phyloP scores from a whole-genome alignment of 2,329 filamentous ascomycete genomes.

The Geosmithia morbida region DNA sequence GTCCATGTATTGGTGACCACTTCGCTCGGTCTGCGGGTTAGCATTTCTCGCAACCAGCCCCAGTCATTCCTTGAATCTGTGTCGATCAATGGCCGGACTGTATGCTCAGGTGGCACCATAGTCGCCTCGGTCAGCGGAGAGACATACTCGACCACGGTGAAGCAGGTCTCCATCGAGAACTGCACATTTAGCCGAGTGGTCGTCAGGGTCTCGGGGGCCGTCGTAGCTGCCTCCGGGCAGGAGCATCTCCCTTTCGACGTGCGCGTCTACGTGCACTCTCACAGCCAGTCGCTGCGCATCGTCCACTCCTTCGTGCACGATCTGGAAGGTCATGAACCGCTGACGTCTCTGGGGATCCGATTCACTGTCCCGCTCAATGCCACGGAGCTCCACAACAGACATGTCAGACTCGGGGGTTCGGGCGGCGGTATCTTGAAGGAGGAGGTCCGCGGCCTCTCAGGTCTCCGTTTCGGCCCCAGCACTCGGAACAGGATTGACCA shows the following conservation, averaged over 20 bases:
- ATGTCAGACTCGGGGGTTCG: constrained; percentile 38
- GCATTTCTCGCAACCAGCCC: constrained; percentile 26
- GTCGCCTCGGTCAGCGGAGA: constrained; percentile 25
- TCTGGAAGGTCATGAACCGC: constrained; percentile 27
- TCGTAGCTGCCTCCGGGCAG: constrained; percentile 11
- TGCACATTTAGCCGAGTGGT: constrained; percentile 23
- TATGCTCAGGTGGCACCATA: constrained; percentile 32
- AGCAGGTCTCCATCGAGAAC: constrained; percentile 29
- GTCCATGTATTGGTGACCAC: constrained; percentile 22
- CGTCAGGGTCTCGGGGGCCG: constrained; percentile 21
- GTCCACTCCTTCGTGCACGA: constrained; percentile 42
- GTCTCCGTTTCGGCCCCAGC: constrained; percentile 38
- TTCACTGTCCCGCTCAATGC: constrained; percentile 37
- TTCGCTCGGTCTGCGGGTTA: constrained; percentile 23
- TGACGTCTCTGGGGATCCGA: constrained; percentile 36
- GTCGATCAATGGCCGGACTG: constrained; percentile 22
- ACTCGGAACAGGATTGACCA: constrained; percentile 31
- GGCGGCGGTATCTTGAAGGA: constrained; percentile 41
- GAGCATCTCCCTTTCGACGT: constrained; percentile 24
- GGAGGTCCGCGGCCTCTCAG: constrained; percentile 44
- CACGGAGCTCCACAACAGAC: constrained; percentile 41
- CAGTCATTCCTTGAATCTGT: constrained; percentile 22
- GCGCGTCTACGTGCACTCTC: constrained; percentile 42
- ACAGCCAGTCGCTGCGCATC: constrained; percentile 35
- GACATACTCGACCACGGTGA: constrained; percentile 30